A percentile compares a stretch with the other conserved stretches of the same genome.
Evolutionary conservation across 257 asterid species (phyloP).

Genomic region (Nicotiana tomentosiformis): DNA sequence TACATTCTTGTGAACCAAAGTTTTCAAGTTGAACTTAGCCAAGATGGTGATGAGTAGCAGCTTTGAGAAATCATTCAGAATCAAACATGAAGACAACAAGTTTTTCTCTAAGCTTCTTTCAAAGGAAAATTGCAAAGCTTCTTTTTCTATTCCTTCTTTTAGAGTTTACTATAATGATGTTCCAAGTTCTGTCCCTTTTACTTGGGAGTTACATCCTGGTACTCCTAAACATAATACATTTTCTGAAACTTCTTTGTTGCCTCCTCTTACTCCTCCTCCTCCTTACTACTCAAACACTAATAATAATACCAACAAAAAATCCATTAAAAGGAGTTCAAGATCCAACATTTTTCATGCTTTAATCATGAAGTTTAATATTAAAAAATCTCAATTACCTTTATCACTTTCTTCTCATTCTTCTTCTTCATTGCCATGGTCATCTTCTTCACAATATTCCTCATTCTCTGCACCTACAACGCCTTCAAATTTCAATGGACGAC

Average conservation of each 20-base stretch:
- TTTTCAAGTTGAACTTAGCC: background rate
- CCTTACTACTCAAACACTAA: constrained; percentile 8
- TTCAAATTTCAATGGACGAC: background rate
- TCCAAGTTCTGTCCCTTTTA: constrained; percentile 26
- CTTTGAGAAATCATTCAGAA: constrained; percentile 5
- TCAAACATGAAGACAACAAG: constrained; percentile 17
- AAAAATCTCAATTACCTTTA: background rate
- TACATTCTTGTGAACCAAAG: background rate
- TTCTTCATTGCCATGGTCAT: constrained; percentile 15
- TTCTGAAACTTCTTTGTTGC: constrained; percentile 11
- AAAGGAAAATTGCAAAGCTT: constrained; percentile 9
- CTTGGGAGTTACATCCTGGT: constrained; percentile 36
- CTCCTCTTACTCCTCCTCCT: constrained; percentile 40
- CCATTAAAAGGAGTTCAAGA: background rate
- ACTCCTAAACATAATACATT: constrained; percentile 26
- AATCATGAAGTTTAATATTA: background rate
- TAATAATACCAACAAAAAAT: background rate
- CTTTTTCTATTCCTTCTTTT: constrained; percentile 22
- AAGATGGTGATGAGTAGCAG: constrained; percentile 4
- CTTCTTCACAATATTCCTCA: constrained; percentile 9
- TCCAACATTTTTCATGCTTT: constrained; percentile 13
- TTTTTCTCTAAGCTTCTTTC: constrained; percentile 20
- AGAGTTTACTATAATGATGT: constrained; percentile 29
- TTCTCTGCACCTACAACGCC: constrained; percentile 11
- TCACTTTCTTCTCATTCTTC: constrained; percentile 16